Evolutionary conservation across 352 stramenopile species (phyloP).

Genomic region (Pythium folliculosum): DNA sequence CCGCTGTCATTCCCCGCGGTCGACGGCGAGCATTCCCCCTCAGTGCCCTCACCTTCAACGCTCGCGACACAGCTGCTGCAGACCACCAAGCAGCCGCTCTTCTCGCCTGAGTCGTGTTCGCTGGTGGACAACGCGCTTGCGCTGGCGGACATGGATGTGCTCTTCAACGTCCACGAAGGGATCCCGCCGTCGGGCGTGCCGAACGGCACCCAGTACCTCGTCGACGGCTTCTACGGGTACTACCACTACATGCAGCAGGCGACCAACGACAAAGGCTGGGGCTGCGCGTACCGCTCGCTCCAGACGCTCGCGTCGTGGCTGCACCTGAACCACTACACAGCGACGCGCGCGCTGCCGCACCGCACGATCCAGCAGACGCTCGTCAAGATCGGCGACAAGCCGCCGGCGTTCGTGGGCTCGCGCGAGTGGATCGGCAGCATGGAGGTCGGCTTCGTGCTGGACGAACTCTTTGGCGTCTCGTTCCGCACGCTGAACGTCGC

Average conservation of each 20-base stretch:
- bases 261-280: slow-evolving; percentile 88
- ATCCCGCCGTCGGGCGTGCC: slow-evolving; percentile 43
- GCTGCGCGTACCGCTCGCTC: slow-evolving; percentile 85
- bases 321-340: slow-evolving; percentile 64
- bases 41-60: background rate
- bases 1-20: slow-evolving; percentile 38
- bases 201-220: slow-evolving; percentile 44
- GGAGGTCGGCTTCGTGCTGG: slow-evolving; percentile 83
- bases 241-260: slow-evolving; percentile 86
- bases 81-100: slow-evolving; percentile 42
- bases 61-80: slow-evolving; percentile 39
- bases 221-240: slow-evolving; percentile 81
- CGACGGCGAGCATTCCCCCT: background rate
- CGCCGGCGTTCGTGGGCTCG: slow-evolving; percentile 60
- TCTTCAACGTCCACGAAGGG: slow-evolving; percentile 75
- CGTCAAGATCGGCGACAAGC: slow-evolving; percentile 83
- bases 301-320: slow-evolving; percentile 87
- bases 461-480: slow-evolving; percentile 71
- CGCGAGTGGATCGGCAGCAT: slow-evolving; percentile 84
- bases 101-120: slow-evolving; percentile 41
- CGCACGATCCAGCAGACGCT: slow-evolving; percentile 76
- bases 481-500: slow-evolving; percentile 71
- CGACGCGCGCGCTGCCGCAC: slow-evolving; percentile 48
- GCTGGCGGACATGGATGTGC: slow-evolving; percentile 43
- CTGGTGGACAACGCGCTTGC: slow-evolving; percentile 37